Evolutionary conservation across 495 filamentous ascomycete genomes (phyloP).

Genomic region (Cercophora scortea): DNA sequence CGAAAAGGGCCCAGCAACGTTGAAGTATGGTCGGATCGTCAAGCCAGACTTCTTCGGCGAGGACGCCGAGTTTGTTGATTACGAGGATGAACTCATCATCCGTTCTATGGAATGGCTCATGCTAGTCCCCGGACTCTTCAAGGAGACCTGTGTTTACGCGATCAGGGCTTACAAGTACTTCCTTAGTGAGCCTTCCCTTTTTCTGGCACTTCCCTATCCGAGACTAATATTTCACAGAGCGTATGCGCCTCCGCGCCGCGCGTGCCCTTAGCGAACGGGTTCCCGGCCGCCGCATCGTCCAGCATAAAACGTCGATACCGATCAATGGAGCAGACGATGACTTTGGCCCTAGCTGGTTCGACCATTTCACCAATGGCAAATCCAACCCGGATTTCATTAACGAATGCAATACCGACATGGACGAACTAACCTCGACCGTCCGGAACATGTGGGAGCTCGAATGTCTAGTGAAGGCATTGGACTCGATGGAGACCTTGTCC

Average conservation of each 20-base stretch:
- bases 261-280: conserved; percentile 48
- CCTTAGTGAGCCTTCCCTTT: conserved; percentile 48
- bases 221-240: conserved; percentile 30
- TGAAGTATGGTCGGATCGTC: conserved; percentile 42
- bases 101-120: conserved; percentile 79
- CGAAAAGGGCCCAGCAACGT: conserved; percentile 29
- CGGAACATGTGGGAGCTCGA: conserved; percentile 68
- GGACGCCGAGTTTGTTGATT: conserved; percentile 40
- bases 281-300: conserved; percentile 32
- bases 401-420: conserved; percentile 21
- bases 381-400: conserved; percentile 28
- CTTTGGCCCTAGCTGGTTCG: conserved; percentile 32
- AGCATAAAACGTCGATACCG: conserved; percentile 25
- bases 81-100: conserved; percentile 63
- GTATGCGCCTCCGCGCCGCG: conserved; percentile 56
- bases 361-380: conserved; percentile 26
- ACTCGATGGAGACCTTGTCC: conserved; percentile 51
- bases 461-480: conserved; percentile 56
- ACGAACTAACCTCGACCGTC: conserved; percentile 44
- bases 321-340: conserved; percentile 13
- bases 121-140: conserved; percentile 60
- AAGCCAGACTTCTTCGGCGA: conserved; percentile 60
- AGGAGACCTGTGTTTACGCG: conserved; percentile 60
- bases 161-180: conserved; percentile 64
- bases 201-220: neutral